phyloP scores from a whole-genome alignment of 164 flowering plant genomes.

The Liriodendron chinense region DNA sequence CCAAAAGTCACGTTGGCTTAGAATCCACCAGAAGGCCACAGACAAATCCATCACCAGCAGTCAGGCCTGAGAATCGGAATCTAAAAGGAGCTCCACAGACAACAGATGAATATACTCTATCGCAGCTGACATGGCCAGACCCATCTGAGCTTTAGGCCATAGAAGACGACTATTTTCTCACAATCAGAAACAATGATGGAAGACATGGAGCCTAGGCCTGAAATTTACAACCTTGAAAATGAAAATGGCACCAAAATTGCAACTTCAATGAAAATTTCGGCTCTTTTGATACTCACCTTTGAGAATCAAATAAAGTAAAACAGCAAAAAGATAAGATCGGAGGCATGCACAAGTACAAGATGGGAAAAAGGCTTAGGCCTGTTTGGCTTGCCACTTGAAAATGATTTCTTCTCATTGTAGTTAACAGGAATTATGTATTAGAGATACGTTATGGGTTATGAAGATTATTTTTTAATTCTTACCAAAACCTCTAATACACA shows the following conservation, averaged over 20 bases:
- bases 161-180: constrained; percentile 77
- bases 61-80: constrained; percentile 58
- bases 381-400: no score
- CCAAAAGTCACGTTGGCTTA: constrained; percentile 85
- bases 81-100: constrained; percentile 64
- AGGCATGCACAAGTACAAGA: no score
- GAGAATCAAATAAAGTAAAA: neutral
- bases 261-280: constrained; percentile 25
- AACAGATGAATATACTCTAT: constrained; percentile 77
- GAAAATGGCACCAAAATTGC: constrained; percentile 30
- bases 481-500: no score
- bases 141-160: constrained; percentile 82
- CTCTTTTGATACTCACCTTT: constrained; percentile 26
- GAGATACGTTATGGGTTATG: no score
- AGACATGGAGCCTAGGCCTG: constrained; percentile 87
- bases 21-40: constrained; percentile 81
- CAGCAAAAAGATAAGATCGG: neutral
- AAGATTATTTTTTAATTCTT: no score
- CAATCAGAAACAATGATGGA: constrained; percentile 87
- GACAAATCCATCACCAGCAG: constrained; percentile 90
- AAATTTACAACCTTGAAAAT: constrained; percentile 34
- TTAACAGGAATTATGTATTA: no score
- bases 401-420: no score
- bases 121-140: constrained; percentile 70
- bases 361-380: no score